These are phyloP conservation scores for Stephania yunnanensis DNA, from an alignment of 164 flowering plant species.

Conservation along the genomic window DNA sequence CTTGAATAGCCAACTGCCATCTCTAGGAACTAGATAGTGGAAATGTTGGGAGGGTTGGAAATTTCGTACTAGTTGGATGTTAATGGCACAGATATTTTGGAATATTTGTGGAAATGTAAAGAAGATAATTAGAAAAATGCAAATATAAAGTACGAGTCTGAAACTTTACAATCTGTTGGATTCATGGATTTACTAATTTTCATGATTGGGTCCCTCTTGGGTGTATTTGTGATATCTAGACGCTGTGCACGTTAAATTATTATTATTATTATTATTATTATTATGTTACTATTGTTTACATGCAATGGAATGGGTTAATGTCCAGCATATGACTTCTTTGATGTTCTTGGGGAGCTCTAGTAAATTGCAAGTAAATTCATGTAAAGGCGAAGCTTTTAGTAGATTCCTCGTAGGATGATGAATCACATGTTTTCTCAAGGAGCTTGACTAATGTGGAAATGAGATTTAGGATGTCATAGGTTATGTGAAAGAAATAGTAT, in stretches of 20 bases:
- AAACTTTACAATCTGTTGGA: not conserved
- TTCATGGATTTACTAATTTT: too few relatives aligned
- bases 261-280: too few relatives aligned
- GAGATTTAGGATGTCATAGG: not conserved
- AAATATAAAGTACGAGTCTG: not conserved
- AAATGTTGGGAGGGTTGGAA: not conserved
- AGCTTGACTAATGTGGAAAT: not conserved
- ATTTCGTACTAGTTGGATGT: not conserved
- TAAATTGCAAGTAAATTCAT: not conserved
- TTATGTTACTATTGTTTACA: too few relatives aligned
- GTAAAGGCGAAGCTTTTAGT: not conserved
- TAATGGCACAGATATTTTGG: not conserved
- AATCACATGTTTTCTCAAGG: not conserved
- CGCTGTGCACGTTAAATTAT: too few relatives aligned
- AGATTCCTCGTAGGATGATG: not conserved
- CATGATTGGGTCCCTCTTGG: too few relatives aligned
- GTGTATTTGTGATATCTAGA: too few relatives aligned
- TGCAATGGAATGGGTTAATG: too few relatives aligned
- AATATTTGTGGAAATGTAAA: too few relatives aligned
- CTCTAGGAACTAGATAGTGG: not conserved
- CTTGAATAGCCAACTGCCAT: not conserved
- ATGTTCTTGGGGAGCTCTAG: not conserved
- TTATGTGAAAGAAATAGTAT: not conserved
- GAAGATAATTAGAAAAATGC: too few relatives aligned
- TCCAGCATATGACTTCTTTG: too few relatives aligned